phyloP scores from a whole-genome alignment of 1,284 basidiomycete species.

The Ceratobasidium sp. region DNA sequence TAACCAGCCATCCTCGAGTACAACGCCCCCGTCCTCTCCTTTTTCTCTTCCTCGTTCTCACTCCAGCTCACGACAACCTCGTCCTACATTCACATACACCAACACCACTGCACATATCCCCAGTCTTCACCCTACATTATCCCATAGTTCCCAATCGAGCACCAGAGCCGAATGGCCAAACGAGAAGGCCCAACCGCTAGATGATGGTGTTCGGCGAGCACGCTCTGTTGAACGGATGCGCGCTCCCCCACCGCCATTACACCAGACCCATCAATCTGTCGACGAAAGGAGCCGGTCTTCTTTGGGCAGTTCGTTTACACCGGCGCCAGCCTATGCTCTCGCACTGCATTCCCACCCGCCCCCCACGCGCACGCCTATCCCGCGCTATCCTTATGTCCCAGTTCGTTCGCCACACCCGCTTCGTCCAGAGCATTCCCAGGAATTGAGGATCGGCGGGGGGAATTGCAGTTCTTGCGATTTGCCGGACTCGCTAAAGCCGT shows the following conservation, averaged over 20 bases:
- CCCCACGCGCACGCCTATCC: slow-evolving; percentile 30
- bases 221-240: slow-evolving; percentile 31
- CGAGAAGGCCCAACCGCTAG: slow-evolving; percentile 36
- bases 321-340: slow-evolving; percentile 22
- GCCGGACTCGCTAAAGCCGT: slow-evolving; percentile 68
- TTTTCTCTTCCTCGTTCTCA: slow-evolving; percentile 9
- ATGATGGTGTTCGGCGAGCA: slow-evolving; percentile 24
- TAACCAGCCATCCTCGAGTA: slow-evolving; percentile 25
- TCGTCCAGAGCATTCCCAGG: slow-evolving; percentile 35
- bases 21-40: slow-evolving; percentile 20
- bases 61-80: slow-evolving; percentile 33
- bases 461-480: slow-evolving; percentile 52
- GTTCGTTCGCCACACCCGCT: slow-evolving; percentile 37
- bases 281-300: slow-evolving; percentile 35
- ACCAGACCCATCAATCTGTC: slow-evolving; percentile 11
- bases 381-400: slow-evolving; percentile 32
- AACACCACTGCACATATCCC: slow-evolving; percentile 32
- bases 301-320: slow-evolving; percentile 4
- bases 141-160: slow-evolving; percentile 13
- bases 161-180: slow-evolving; percentile 35
- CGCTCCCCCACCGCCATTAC: background rate
- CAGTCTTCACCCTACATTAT: slow-evolving; percentile 22
- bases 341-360: slow-evolving; percentile 43
- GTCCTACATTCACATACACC: slow-evolving; percentile 31
- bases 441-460: slow-evolving; percentile 18